A percentile compares a stretch with the other conserved stretches of the same genome.
Conservation (phyloP, 2,329 filamentous ascomycete genomes). For the Talaromyces sp. region DNA sequence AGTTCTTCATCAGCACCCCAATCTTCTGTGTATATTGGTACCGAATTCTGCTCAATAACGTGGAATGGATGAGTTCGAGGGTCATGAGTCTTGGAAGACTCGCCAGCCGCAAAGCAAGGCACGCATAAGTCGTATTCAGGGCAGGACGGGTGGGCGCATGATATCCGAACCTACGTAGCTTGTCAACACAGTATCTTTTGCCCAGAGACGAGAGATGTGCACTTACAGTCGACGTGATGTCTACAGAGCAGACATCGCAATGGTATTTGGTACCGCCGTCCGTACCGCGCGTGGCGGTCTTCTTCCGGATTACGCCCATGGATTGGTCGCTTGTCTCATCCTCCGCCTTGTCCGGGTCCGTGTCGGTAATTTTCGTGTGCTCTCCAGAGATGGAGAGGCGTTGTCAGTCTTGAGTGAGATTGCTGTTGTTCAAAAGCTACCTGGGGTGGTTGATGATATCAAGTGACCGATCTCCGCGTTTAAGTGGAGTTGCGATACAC, state of each 20-base stretch:
- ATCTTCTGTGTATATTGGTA: slow-evolving; percentile 89
- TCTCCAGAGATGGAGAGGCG: slow-evolving; percentile 31
- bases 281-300: slow-evolving; percentile 77
- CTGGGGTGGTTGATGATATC: neutral
- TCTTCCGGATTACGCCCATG: slow-evolving; percentile 97
- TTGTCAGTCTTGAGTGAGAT: neutral
- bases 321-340: slow-evolving; percentile 38
- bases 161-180: slow-evolving; percentile 75
- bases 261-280: slow-evolving; percentile 93
- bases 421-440: slow-evolving; percentile 7
- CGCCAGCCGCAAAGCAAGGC: slow-evolving; percentile 82
- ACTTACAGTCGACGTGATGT: slow-evolving; percentile 93
- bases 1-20: slow-evolving; percentile 98
- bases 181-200: neutral
- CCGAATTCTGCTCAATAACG: slow-evolving; percentile 97
- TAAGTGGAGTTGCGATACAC: slow-evolving; percentile 14
- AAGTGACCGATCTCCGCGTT: slow-evolving; percentile 12
- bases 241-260: slow-evolving; percentile 92
- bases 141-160: slow-evolving; percentile 78
- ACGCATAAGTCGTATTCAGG: slow-evolving; percentile 97
- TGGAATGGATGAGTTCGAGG: slow-evolving; percentile 82
- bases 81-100: slow-evolving; percentile 77
- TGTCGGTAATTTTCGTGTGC: slow-evolving; percentile 28
- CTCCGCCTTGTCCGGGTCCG: slow-evolving; percentile 34
- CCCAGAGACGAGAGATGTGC: neutral